Base-by-base conservation (phyloP, 768 basidiomycete species). In the Boletellus ananiceps region DNA sequence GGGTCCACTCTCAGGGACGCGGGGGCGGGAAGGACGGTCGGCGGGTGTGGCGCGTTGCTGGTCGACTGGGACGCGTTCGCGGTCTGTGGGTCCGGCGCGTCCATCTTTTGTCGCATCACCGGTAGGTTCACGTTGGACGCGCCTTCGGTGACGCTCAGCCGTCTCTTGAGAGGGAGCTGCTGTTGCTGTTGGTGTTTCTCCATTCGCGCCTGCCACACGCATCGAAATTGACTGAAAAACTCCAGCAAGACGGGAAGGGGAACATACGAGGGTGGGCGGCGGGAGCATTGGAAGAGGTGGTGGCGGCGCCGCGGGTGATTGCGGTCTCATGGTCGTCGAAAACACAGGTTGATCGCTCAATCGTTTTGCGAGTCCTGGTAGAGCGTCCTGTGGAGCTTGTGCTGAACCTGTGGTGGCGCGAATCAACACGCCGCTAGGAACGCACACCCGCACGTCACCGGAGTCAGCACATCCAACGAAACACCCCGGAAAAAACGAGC, bases 201-300 rank as follows among this genome's bases (percentile, higher is more conserved):
- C 3, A 4, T 43, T 39, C 54, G 40, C n/a, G 60, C 52, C 64
- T 66, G 38, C 21, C 29, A 19, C 16, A 2, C 43, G 7, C 23
- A 14, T 21, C 29, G 4, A 18, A 39, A 5, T 2, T 31, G 32
- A n/a, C 33, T 25, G 23, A 25, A 7, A 3, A n/a, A 13, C 4
- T 7, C 12, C 16, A 23, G 2, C 8, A 21, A 23, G 4, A 18
- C 5, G 3, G 12, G 37, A 4, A 13, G 23, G 4, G 23, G 6
- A 2, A 51, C 58, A 36, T 44, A 64, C 62, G 18, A 19, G 54
- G 2, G 14, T 49, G 25, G 55, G 57, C 8, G 48, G 57, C 8
- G 48, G 46, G 5, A 37, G 19, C 31, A 39, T 52, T 2, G 48
- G 46, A 2, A 44, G 51, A 9, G 42, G 33, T 21, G 45, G 44